These are phyloP conservation scores for Nakazawaea wickerhamii DNA, from an alignment of 805 yeast species.

Conservation along the genomic window DNA sequence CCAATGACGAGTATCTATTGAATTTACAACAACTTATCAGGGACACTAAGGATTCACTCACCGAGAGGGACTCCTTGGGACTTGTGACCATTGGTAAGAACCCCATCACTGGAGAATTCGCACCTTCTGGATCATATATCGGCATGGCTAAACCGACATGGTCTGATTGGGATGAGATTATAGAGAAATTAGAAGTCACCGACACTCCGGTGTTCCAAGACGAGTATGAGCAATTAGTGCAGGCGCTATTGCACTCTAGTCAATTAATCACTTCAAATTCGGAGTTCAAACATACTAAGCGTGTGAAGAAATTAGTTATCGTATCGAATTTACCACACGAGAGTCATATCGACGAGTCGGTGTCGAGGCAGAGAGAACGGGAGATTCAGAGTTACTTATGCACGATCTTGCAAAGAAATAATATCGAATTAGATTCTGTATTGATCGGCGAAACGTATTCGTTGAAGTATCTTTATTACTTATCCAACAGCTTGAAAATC, in stretches of 20 bases:
- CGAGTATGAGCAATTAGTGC: slow-evolving; percentile 1
- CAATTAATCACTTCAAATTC: neutral
- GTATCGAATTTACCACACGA: neutral
- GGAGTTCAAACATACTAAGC: neutral
- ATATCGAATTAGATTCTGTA: neutral
- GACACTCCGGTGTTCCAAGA: neutral
- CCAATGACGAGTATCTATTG: neutral
- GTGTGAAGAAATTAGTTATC: slow-evolving; percentile 5
- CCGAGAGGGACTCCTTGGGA: slow-evolving; percentile 8
- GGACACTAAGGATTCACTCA: neutral
- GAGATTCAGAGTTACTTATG: neutral
- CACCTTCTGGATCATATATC: slow-evolving; percentile 1
- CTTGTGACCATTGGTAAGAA: slow-evolving; percentile 11
- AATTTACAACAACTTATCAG: neutral
- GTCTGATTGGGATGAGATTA: slow-evolving; percentile 11
- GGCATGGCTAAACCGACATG: slow-evolving; percentile 9
- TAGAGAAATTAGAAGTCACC: slow-evolving; percentile 2
- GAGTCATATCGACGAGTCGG: neutral
- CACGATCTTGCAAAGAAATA: neutral
- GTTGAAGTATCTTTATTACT: neutral
- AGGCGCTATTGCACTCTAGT: slow-evolving; percentile 1
- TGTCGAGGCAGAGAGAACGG: neutral
- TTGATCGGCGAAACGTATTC: slow-evolving; percentile 3
- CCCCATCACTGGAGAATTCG: slow-evolving; percentile 3
- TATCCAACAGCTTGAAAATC: slow-evolving; percentile 6